These are phyloP conservation scores for Leishmania lainsoni DNA, from an alignment of 208 protist species.

Conservation along the genomic window DNA sequence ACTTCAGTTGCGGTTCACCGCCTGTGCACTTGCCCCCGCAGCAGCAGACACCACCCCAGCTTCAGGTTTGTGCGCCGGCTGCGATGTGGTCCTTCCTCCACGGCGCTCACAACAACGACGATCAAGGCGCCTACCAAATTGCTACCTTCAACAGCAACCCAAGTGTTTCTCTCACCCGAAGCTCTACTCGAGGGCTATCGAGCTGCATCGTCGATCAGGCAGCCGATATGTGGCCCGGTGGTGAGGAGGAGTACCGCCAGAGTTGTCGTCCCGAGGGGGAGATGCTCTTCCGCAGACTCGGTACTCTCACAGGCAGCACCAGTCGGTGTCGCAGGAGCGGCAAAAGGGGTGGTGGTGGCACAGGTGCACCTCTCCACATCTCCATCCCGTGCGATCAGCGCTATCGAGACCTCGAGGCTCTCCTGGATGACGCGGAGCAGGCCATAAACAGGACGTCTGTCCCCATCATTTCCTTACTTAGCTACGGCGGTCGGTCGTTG, in stretches of 20 bases:
- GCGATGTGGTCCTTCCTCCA: neutral
- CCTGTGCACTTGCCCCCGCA: neutral
- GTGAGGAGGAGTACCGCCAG: neutral
- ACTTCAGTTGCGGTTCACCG: neutral
- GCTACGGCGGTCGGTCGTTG: neutral
- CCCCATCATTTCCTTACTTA: slow-evolving; percentile 27
- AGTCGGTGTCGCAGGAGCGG: neutral
- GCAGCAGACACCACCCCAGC: neutral
- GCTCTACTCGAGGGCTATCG: neutral
- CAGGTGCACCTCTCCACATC: neutral
- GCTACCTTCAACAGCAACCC: neutral
- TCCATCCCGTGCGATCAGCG: slow-evolving; percentile 22
- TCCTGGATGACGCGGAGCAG: slow-evolving; percentile 30
- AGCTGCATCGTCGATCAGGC: neutral
- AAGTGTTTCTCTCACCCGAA: neutral
- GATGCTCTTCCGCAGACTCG: neutral
- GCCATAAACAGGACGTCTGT: slow-evolving; percentile 8
- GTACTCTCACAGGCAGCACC: neutral
- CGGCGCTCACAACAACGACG: neutral
- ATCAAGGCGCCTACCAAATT: neutral
- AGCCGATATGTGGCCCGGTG: neutral
- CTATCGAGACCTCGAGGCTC: slow-evolving; percentile 21
- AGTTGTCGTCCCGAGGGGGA: neutral
- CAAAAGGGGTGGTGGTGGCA: neutral
- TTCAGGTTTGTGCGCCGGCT: neutral